Evolutionary conservation across 805 yeast genomes (phyloP).

Genomic region (Zygoascus flipseniorum): DNA sequence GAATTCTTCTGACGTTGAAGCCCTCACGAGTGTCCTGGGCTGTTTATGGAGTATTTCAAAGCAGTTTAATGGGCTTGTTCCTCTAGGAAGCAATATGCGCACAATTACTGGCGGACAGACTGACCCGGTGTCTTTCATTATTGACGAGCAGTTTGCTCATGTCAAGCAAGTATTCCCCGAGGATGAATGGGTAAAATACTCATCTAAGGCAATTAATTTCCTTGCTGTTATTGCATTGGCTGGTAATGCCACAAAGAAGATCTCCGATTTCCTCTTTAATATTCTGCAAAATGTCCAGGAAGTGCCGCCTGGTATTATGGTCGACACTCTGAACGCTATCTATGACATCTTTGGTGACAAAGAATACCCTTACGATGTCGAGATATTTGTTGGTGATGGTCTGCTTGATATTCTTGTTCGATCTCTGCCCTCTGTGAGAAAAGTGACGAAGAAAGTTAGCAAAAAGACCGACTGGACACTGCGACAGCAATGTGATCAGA

Average conservation of each 20-base stretch:
- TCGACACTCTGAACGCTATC: slow-evolving; percentile 56
- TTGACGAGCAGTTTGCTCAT: slow-evolving; percentile 4
- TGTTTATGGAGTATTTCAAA: slow-evolving; percentile 38
- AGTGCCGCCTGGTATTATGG: slow-evolving; percentile 34
- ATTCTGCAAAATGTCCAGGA: slow-evolving; percentile 20
- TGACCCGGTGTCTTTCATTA: not conserved
- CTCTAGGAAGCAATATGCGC: slow-evolving; percentile 1
- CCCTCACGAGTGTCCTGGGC: slow-evolving; percentile 31
- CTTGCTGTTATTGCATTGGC: slow-evolving; percentile 42
- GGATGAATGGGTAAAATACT: not conserved
- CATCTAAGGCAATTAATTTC: slow-evolving; percentile 36
- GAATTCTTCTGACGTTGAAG: slow-evolving; percentile 19
- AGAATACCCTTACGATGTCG: slow-evolving; percentile 53
- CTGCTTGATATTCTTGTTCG: slow-evolving; percentile 37
- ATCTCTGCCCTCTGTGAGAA: slow-evolving; percentile 41
- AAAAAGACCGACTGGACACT: slow-evolving; percentile 49
- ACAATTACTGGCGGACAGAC: not conserved
- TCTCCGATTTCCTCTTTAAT: slow-evolving; percentile 38
- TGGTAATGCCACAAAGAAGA: slow-evolving; percentile 37
- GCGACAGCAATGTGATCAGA: slow-evolving; percentile 59
- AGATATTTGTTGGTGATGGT: slow-evolving; percentile 51
- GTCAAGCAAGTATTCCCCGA: slow-evolving; percentile 15
- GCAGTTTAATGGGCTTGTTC: slow-evolving; percentile 14
- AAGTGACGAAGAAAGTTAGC: slow-evolving; percentile 54
- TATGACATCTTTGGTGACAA: slow-evolving; percentile 79